These are phyloP conservation scores for Ustilago loliicola DNA, from an alignment of 1,284 basidiomycete genomes.

Conservation along the genomic window DNA sequence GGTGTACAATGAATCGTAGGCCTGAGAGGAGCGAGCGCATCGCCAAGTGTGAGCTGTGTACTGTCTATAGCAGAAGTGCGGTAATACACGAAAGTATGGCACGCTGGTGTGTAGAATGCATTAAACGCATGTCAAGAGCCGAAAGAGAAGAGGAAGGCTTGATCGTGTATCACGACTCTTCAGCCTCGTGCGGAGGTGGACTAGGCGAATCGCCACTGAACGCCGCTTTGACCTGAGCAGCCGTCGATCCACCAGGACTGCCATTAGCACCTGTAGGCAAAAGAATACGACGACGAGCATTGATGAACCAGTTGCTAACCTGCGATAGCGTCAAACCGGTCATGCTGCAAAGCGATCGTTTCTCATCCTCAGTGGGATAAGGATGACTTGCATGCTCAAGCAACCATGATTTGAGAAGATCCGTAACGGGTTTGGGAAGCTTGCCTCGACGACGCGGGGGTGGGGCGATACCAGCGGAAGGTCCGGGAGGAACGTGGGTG, in stretches of 20 bases:
- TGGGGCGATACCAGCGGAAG: slow-evolving; percentile 46
- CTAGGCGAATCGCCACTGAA: slow-evolving; percentile 39
- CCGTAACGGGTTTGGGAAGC: slow-evolving; percentile 88
- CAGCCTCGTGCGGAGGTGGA: slow-evolving; percentile 17
- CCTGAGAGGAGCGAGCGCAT: not conserved
- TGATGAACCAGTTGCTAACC: slow-evolving; percentile 73
- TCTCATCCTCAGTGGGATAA: slow-evolving; percentile 90
- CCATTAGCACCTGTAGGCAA: slow-evolving; percentile 52
- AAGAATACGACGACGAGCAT: slow-evolving; percentile 64
- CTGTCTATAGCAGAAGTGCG: too few species aligned
- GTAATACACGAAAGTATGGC: not conserved
- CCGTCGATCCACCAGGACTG: slow-evolving; percentile 36
- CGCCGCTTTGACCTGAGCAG: slow-evolving; percentile 50
- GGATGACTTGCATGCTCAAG: slow-evolving; percentile 88
- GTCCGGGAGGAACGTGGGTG: slow-evolving; percentile 48
- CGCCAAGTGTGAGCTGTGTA: too few species aligned
- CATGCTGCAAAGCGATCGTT: slow-evolving; percentile 85
- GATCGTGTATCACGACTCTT: not conserved
- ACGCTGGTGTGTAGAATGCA: not conserved
- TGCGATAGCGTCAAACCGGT: slow-evolving; percentile 88
- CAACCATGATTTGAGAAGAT: slow-evolving; percentile 89
- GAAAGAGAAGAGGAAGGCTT: not conserved
- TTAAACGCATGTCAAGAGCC: not conserved
- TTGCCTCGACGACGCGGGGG: slow-evolving; percentile 78
- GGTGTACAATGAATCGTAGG: not conserved